Percentiles rank a stretch among this genome's conserved stretches.
Conservation (phyloP, 2,329 filamentous ascomycete genomes). For the Plectosphaerella sp. region DNA sequence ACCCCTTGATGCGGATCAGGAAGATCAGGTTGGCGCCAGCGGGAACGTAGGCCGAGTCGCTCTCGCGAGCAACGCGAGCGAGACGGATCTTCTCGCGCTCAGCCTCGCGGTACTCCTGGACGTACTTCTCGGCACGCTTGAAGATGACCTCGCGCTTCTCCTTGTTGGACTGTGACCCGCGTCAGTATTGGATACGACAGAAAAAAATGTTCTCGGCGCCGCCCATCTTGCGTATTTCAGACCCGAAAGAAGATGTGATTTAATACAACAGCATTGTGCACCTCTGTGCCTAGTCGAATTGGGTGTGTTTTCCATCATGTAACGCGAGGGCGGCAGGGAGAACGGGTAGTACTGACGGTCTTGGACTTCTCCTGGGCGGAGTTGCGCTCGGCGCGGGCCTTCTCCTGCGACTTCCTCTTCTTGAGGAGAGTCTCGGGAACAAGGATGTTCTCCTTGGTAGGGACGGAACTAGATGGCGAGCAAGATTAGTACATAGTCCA, state of each 20-base stretch:
- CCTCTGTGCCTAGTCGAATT: conserved; percentile 83
- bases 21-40: conserved; percentile 97
- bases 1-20: conserved; percentile 98
- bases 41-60: conserved; percentile 89
- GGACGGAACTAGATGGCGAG: conserved; percentile 66
- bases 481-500: conserved; percentile 80
- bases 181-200: conserved; percentile 6
- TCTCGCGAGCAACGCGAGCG: conserved; percentile 80
- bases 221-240: conserved; percentile 57
- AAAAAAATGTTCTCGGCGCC: conserved; percentile 12
- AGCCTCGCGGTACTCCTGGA: conserved; percentile 97
- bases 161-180: conserved; percentile 75
- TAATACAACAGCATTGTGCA: conserved; percentile 86
- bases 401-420: conserved; percentile 99
- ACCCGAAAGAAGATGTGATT: conserved; percentile 98
- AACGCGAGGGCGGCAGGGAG: conserved; percentile 12
- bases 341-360: conserved; percentile 65
- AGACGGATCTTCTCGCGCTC: conserved; percentile 99
- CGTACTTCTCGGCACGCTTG: conserved; percentile 99
- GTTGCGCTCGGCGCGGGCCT: conserved; percentile 86
- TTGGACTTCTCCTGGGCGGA: conserved; percentile 82
- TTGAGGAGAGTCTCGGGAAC: conserved; percentile 99
- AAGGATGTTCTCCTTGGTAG: conserved; percentile 91
- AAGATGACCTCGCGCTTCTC: conserved; percentile 98
- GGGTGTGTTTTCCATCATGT: conserved; percentile 82